Percentiles rank a stretch among this genome's conserved stretches.
These are phyloP conservation scores for Fusarium musae DNA, from an alignment of 2,329 filamentous ascomycete species.

Conservation along the genomic window DNA sequence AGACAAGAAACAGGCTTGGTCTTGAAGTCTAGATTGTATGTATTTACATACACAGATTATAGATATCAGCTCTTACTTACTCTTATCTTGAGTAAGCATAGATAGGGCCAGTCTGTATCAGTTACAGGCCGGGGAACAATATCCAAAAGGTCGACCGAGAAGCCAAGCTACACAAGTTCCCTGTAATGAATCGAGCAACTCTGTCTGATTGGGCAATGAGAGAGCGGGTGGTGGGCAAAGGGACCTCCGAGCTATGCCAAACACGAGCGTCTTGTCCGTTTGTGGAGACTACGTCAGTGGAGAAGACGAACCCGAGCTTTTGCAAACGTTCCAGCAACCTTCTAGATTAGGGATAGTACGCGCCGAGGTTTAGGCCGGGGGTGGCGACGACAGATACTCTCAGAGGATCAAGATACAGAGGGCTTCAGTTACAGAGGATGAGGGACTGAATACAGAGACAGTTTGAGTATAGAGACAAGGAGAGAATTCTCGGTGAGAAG, in stretches of 20 bases:
- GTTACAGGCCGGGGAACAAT: background rate
- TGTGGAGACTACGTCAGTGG: conserved; percentile 30
- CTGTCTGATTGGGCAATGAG: background rate
- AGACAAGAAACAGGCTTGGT: background rate
- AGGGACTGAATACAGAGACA: background rate
- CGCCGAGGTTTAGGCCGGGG: conserved; percentile 37
- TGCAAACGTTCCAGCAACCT: conserved; percentile 45
- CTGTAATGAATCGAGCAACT: background rate
- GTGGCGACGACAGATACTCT: conserved; percentile 1
- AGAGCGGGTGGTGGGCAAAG: background rate
- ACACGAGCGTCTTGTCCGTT: conserved; percentile 13
- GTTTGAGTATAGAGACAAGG: background rate
- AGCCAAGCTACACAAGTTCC: conserved; percentile 21
- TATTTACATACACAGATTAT: background rate
- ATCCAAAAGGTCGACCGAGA: background rate
- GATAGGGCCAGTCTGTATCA: background rate
- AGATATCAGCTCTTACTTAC: background rate
- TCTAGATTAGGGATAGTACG: conserved; percentile 40
- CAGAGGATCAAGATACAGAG: background rate
- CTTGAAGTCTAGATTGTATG: background rate
- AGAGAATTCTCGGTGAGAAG: too few species aligned
- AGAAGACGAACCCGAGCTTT: background rate
- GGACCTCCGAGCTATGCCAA: conserved; percentile 3
- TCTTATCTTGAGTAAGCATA: background rate
- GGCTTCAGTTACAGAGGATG: background rate